A percentile compares a stretch with the other conserved stretches of the same genome.
Conservation (phyloP, 164 flowering plant genomes). For the Stephania cephalantha region DNA sequence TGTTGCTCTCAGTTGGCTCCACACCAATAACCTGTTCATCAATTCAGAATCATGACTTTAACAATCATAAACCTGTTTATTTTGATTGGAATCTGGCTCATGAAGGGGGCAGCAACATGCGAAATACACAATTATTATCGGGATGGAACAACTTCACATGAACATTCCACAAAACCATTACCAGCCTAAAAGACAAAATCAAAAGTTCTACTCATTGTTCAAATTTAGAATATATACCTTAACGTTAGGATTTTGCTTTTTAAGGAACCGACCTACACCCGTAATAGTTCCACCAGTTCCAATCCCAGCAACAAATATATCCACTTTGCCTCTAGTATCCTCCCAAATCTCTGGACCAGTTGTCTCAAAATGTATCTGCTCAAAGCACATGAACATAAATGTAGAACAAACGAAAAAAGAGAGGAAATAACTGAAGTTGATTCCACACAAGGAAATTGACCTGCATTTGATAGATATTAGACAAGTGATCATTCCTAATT, state of each 20-base stretch:
- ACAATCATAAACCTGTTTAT: neutral
- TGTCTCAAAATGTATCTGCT: constrained; percentile 91
- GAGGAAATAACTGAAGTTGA: neutral
- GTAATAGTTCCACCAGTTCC: constrained; percentile 96
- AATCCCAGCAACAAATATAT: constrained; percentile 86
- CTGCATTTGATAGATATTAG: no score
- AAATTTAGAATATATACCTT: constrained; percentile 39
- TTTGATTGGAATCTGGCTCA: neutral
- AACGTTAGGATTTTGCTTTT: constrained; percentile 60
- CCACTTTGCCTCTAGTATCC: constrained; percentile 92
- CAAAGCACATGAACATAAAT: constrained; percentile 1
- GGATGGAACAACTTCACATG: neutral
- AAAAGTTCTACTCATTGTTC: neutral
- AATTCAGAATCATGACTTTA: neutral
- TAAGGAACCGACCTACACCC: constrained; percentile 80
- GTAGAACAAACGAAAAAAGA: neutral
- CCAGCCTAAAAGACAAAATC: neutral
- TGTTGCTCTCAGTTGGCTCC: constrained; percentile 90
- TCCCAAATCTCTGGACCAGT: constrained; percentile 99
- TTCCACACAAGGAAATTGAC: neutral
- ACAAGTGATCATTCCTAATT: no score
- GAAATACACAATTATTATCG: neutral
- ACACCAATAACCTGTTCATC: constrained; percentile 73
- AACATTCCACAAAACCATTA: neutral
- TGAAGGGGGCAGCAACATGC: neutral